phyloP scores from a whole-genome alignment of 768 basidiomycete genomes.

The Tylopilus plumbeoviolaceoides region DNA sequence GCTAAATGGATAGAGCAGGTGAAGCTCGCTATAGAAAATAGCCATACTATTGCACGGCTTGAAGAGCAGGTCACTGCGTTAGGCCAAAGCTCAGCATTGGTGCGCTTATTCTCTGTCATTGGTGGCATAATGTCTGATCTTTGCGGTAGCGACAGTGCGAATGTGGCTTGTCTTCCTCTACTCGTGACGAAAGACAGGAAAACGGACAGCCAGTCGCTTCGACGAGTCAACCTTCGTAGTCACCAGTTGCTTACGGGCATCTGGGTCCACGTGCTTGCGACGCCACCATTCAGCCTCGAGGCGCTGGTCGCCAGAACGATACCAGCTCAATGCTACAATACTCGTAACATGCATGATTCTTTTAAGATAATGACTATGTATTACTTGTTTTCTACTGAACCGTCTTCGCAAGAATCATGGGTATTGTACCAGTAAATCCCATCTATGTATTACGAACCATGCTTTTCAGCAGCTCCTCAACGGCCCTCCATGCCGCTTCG shows the following conservation, averaged over 20 bases:
- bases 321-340: not conserved
- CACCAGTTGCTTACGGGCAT: not conserved
- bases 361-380: too few species aligned
- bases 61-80: slow-evolving; percentile 7
- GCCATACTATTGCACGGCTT: slow-evolving; percentile 5
- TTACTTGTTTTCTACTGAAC: not conserved
- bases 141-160: slow-evolving; percentile 6
- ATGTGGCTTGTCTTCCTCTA: not conserved
- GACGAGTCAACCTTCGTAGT: not conserved
- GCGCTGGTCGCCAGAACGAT: slow-evolving; percentile 1
- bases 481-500: slow-evolving; percentile 9
- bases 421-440: not conserved
- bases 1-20: slow-evolving; percentile 4
- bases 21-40: slow-evolving; percentile 12
- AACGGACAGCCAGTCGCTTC: not conserved
- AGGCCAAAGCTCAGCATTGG: not conserved
- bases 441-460: not conserved
- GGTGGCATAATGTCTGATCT: not conserved
- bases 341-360: not conserved
- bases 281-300: not conserved
- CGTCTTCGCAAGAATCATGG: too few species aligned
- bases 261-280: too few species aligned
- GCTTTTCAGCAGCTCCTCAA: slow-evolving; percentile 9
- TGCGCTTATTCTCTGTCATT: not conserved
- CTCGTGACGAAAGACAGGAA: not conserved